Evolutionary conservation across 208 protist species (phyloP).

Genomic region (Leishmania gerbilli): DNA sequence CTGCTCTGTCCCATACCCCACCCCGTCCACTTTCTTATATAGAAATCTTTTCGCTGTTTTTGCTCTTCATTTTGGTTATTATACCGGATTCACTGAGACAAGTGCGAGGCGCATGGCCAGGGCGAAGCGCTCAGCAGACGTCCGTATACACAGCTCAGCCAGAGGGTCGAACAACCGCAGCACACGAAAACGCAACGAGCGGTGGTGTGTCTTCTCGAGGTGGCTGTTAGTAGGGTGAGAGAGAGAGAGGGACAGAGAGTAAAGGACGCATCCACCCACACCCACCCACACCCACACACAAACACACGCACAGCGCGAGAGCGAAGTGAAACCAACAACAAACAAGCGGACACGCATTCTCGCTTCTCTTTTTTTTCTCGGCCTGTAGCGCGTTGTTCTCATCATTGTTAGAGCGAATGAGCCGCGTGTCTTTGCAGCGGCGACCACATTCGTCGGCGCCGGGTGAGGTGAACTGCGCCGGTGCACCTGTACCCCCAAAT

Average conservation of each 20-base stretch:
- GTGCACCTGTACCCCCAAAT: neutral
- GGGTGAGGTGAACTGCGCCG: neutral
- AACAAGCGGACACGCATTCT: neutral
- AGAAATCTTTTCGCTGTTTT: neutral
- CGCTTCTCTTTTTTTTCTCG: neutral
- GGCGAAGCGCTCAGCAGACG: neutral
- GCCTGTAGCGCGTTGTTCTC: neutral
- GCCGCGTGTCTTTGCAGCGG: neutral
- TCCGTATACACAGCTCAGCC: neutral
- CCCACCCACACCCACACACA: neutral
- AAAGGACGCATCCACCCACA: no score
- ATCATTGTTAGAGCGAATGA: neutral
- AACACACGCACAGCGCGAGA: neutral
- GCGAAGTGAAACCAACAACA: neutral
- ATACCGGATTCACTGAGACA: neutral
- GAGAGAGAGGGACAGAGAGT: neutral
- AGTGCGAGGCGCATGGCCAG: neutral
- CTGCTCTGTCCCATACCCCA: neutral
- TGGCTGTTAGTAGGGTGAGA: neutral
- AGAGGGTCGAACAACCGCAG: neutral
- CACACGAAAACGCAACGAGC: neutral
- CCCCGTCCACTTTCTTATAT: neutral
- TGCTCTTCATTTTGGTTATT: neutral
- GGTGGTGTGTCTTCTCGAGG: neutral
- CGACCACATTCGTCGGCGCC: conserved; percentile 6